Conservation (phyloP, 495 filamentous ascomycete genomes). For the Xylaria nigripes region DNA sequence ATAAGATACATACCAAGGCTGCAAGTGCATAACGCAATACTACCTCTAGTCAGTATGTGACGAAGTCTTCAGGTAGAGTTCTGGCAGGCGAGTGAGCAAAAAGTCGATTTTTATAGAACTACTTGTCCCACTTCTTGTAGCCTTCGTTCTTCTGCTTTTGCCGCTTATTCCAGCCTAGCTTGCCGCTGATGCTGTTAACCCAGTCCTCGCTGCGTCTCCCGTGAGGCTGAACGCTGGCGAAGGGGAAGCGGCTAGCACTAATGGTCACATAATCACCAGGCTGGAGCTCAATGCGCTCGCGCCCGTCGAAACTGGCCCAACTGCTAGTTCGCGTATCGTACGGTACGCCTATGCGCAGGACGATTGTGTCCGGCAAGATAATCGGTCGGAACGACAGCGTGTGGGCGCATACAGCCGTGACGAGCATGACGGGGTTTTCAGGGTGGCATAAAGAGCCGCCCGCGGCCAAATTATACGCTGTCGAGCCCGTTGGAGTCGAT, state of each 20-base stretch:
- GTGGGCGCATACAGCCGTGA: slow-evolving; percentile 93
- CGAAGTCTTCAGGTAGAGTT: no score
- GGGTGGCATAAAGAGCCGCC: slow-evolving; percentile 93
- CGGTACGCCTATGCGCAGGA: slow-evolving; percentile 83
- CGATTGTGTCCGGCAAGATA: slow-evolving; percentile 90
- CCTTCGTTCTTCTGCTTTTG: slow-evolving; percentile 59
- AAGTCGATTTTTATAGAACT: no score
- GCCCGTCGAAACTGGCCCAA: slow-evolving; percentile 96
- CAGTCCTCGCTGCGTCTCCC: slow-evolving; percentile 77
- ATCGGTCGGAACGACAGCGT: slow-evolving; percentile 93
- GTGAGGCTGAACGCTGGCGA: slow-evolving; percentile 75
- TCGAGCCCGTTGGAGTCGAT: slow-evolving; percentile 86
- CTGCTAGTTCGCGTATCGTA: slow-evolving; percentile 81
- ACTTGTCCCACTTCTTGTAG: slow-evolving; percentile 44
- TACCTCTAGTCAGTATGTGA: background rate
- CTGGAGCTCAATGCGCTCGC: slow-evolving; percentile 75
- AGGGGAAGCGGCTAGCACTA: slow-evolving; percentile 84
- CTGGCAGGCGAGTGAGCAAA: background rate
- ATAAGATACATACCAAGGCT: no score
- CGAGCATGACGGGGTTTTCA: slow-evolving; percentile 92
- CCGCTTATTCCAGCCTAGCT: slow-evolving; percentile 88
- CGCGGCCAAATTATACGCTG: slow-evolving; percentile 94
- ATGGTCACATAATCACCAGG: slow-evolving; percentile 96
- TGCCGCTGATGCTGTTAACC: slow-evolving; percentile 84
- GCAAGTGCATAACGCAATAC: no score